These are phyloP conservation scores for Tephrocybe sp. DNA, from an alignment of 768 basidiomycete species.

Conservation along the genomic window DNA sequence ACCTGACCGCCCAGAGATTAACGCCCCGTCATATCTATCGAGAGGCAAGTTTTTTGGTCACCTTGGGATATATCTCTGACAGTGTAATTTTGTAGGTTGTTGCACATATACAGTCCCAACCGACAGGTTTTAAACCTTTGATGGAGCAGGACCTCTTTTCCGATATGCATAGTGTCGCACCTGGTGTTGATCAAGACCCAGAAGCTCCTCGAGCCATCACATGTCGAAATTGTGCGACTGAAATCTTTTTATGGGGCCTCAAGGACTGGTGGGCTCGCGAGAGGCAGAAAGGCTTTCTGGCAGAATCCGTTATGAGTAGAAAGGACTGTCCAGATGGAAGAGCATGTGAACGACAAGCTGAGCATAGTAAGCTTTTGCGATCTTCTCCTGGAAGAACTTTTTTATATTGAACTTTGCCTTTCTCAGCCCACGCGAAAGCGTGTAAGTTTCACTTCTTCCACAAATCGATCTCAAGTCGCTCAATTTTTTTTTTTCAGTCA, in stretches of 20 bases:
- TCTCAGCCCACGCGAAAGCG: conserved; percentile 67
- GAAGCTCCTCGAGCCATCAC: conserved; percentile 57
- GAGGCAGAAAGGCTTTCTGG: conserved; percentile 64
- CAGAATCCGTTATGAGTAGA: conserved; percentile 50
- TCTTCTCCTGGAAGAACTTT: background rate
- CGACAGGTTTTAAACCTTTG: conserved; percentile 60
- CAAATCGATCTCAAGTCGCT: background rate
- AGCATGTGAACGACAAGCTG: conserved; percentile 58
- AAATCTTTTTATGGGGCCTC: conserved; percentile 72
- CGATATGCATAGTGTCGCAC: conserved; percentile 60
- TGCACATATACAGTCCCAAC: conserved; percentile 54
- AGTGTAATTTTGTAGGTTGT: conserved; percentile 47
- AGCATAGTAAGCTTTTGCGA: conserved; percentile 53
- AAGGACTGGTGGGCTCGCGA: conserved; percentile 84
- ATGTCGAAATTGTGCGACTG: conserved; percentile 72
- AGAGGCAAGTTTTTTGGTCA: conserved; percentile 47
- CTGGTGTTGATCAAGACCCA: conserved; percentile 54
- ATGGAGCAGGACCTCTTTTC: conserved; percentile 69
- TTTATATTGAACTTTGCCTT: conserved; percentile 10
- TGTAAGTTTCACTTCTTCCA: conserved; percentile 44
- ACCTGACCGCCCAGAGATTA: conserved; percentile 58
- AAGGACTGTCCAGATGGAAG: conserved; percentile 69
- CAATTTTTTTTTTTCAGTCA: conserved; percentile 27
- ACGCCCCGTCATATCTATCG: conserved; percentile 74
- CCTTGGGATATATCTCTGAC: background rate